phyloP scores from a whole-genome alignment of 148 eudicot genomes.

The Chenopodium suecicum region DNA sequence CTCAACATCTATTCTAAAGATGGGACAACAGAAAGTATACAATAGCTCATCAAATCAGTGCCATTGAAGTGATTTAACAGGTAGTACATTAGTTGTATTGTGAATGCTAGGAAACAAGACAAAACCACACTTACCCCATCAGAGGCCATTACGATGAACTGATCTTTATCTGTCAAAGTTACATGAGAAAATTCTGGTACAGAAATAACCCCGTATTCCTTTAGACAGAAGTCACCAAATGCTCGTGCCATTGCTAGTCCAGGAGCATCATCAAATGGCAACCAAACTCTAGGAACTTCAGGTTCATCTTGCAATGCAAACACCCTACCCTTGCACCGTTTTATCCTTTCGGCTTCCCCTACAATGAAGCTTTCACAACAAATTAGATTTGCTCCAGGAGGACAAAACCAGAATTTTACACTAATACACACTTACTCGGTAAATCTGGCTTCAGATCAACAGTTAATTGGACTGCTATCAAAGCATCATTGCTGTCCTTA shows the following conservation, averaged over 20 bases:
- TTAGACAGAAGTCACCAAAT: constrained; percentile 95
- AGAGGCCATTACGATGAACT: constrained; percentile 91
- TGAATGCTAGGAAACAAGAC: constrained; percentile 1
- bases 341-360: constrained; percentile 98
- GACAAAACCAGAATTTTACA: constrained; percentile 1
- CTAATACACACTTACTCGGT: constrained; percentile 57
- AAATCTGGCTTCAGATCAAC: constrained; percentile 99
- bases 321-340: constrained; percentile 88
- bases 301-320: constrained; percentile 99
- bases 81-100: constrained; percentile 5
- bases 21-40: background rate
- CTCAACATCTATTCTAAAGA: background rate
- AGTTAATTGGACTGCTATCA: constrained; percentile 86
- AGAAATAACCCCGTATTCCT: constrained; percentile 95
- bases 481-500: constrained; percentile 52
- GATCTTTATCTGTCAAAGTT: constrained; percentile 73
- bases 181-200: constrained; percentile 83
- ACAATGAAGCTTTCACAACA: constrained; percentile 17
- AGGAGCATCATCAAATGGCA: constrained; percentile 98
- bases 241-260: constrained; percentile 99
- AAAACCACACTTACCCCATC: constrained; percentile 75
- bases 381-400: constrained; percentile 5
- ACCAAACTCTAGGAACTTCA: constrained; percentile 96
- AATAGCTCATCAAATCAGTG: background rate
- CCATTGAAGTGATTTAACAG: background rate